A percentile compares a stretch with the other conserved stretches of the same genome.
phyloP scores from a whole-genome alignment of 345 rosid species.

The Populus pruinosa region DNA sequence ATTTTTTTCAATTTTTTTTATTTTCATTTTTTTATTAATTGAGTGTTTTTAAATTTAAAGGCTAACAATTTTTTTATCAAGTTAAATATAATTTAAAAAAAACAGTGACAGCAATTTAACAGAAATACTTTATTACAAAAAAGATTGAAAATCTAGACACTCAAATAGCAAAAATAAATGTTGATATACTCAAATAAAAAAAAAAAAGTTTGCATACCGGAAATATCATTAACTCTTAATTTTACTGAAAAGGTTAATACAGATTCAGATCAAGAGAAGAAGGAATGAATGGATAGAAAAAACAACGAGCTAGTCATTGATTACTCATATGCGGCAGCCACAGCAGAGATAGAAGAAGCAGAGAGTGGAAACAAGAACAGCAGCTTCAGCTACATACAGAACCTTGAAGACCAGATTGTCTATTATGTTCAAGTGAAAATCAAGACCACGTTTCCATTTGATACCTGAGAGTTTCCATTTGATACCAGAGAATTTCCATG shows the following conservation, averaged over 20 bases:
- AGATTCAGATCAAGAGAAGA: background rate
- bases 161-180: no score
- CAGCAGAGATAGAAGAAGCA: constrained; percentile 75
- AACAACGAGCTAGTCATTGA: background rate
- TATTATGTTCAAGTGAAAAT: constrained; percentile 14
- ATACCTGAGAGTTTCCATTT: constrained; percentile 15
- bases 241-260: background rate
- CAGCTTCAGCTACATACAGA: constrained; percentile 52
- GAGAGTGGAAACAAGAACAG: constrained; percentile 60
- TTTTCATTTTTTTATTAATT: no score
- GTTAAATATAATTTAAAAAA: no score
- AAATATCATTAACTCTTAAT: no score
- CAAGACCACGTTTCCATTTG: constrained; percentile 11
- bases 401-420: constrained; percentile 52
- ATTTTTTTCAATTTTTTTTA: no score
- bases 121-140: no score
- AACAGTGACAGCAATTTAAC: no score
- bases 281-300: background rate
- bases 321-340: constrained; percentile 56
- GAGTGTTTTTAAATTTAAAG: no score
- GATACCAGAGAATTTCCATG: constrained; percentile 12
- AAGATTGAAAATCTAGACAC: no score
- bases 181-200: no score
- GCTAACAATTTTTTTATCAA: no score
- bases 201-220: no score